phyloP scores from a whole-genome alignment of 2,329 filamentous ascomycete species.

The Golovinomyces cichoracearum region DNA sequence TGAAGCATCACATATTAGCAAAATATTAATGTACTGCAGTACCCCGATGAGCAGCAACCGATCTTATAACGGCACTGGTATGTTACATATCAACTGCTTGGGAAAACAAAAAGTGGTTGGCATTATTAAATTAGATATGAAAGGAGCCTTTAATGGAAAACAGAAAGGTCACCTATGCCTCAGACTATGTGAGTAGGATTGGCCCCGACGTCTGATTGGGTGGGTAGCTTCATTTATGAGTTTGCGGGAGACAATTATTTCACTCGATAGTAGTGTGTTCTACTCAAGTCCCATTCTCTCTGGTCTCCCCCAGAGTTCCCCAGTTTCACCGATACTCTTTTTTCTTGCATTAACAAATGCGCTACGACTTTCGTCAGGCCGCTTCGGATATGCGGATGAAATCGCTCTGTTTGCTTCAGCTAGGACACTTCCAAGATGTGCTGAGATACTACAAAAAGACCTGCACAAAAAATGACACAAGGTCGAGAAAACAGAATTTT shows the following conservation, averaged over 20 bases:
- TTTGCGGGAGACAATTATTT: no score
- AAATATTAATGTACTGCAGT: neutral
- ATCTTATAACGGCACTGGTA: neutral
- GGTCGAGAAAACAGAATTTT: neutral
- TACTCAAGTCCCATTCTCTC: no score
- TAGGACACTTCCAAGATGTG: neutral
- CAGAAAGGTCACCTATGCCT: neutral
- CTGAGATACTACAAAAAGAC: neutral
- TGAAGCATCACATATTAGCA: neutral
- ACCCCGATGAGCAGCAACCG: neutral
- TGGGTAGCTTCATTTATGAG: no score
- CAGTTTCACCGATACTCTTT: neutral
- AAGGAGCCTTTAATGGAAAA: neutral
- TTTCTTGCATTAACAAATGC: neutral
- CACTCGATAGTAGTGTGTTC: no score
- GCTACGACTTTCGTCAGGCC: neutral
- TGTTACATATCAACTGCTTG: neutral
- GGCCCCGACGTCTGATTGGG: neutral
- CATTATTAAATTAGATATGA: neutral
- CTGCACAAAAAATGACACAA: neutral
- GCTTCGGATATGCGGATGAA: neutral
- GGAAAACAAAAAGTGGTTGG: conserved; percentile 4
- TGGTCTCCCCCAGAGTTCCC: neutral
- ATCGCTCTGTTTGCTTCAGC: neutral
- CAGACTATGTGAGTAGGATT: neutral